Conservation (phyloP, 805 yeast genomes). For the Kluyveromyces siamensis region DNA sequence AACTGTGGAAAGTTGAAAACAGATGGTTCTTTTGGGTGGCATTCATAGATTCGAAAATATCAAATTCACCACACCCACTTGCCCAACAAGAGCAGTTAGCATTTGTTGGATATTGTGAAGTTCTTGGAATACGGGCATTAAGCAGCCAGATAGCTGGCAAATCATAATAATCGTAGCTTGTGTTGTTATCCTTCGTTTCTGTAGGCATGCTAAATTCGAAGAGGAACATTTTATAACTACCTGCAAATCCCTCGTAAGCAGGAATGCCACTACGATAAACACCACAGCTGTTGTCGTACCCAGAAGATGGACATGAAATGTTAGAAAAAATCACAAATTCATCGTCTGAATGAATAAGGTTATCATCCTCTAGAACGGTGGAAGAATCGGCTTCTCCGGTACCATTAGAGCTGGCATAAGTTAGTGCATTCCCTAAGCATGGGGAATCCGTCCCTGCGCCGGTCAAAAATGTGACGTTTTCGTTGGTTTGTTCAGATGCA, state of each 20-base stretch:
- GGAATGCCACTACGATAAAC: constrained; percentile 68
- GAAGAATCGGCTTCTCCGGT: constrained; percentile 34
- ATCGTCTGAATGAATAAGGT: constrained; percentile 44
- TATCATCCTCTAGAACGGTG: constrained; percentile 40
- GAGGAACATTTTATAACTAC: constrained; percentile 59
- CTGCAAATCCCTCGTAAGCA: constrained; percentile 64
- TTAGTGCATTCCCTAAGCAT: constrained; percentile 61
- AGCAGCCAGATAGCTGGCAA: constrained; percentile 74
- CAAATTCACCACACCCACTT: constrained; percentile 74
- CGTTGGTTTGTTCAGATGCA: constrained; percentile 37
- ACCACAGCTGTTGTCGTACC: constrained; percentile 58
- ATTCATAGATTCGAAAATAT: constrained; percentile 67
- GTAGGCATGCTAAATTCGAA: constrained; percentile 63
- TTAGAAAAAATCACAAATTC: constrained; percentile 56
- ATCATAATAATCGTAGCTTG: constrained; percentile 34
- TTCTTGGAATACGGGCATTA: constrained; percentile 65
- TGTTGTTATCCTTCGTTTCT: constrained; percentile 34
- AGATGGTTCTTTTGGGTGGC: constrained; percentile 45
- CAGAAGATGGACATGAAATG: constrained; percentile 47
- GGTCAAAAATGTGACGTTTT: constrained; percentile 61
- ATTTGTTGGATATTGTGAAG: constrained; percentile 55
- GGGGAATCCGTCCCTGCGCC: constrained; percentile 50
- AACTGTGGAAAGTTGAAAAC: constrained; percentile 65
- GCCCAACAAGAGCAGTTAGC: constrained; percentile 68
- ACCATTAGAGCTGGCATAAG: constrained; percentile 56